Percentiles rank a stretch among this genome's conserved stretches.
Conservation (phyloP, 352 stramenopile species). For the Phytophthora idaei region DNA sequence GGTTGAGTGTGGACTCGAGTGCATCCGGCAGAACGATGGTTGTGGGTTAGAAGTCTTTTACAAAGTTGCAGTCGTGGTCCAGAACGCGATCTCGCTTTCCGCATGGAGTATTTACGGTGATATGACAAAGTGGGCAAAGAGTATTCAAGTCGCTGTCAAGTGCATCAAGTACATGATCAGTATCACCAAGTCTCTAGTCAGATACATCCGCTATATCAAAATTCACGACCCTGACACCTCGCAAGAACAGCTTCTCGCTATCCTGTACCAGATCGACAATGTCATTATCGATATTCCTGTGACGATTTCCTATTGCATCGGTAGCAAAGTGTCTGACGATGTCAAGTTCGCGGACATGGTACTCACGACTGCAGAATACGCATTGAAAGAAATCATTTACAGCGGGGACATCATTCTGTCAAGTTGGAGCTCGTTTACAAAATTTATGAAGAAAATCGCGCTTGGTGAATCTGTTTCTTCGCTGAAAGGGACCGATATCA, state of each 20-base stretch:
- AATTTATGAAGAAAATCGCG: constrained; percentile 42
- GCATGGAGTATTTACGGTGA: constrained; percentile 38
- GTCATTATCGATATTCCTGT: constrained; percentile 53
- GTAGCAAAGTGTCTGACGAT: constrained; percentile 28
- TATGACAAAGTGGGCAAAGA: constrained; percentile 27
- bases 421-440: constrained; percentile 32
- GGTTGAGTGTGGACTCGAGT: constrained; percentile 50
- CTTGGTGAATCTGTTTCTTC: constrained; percentile 22
- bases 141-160: constrained; percentile 35
- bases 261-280: constrained; percentile 51
- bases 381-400: constrained; percentile 40
- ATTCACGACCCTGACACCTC: constrained; percentile 32
- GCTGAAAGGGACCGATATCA: constrained; percentile 28
- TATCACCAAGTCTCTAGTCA: constrained; percentile 39
- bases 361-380: constrained; percentile 37
- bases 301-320: constrained; percentile 50
- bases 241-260: constrained; percentile 41
- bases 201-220: constrained; percentile 42
- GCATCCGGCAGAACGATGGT: constrained; percentile 44
- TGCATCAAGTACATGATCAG: constrained; percentile 50
- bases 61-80: constrained; percentile 39
- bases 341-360: constrained; percentile 43
- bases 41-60: constrained; percentile 38
- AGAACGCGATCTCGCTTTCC: constrained; percentile 26
- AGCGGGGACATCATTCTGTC: constrained; percentile 40